Percentiles rank a stretch among this genome's conserved stretches.
These are phyloP conservation scores for Aspergillus ochraceus DNA, from an alignment of 2,329 filamentous ascomycete species.

Conservation along the genomic window DNA sequence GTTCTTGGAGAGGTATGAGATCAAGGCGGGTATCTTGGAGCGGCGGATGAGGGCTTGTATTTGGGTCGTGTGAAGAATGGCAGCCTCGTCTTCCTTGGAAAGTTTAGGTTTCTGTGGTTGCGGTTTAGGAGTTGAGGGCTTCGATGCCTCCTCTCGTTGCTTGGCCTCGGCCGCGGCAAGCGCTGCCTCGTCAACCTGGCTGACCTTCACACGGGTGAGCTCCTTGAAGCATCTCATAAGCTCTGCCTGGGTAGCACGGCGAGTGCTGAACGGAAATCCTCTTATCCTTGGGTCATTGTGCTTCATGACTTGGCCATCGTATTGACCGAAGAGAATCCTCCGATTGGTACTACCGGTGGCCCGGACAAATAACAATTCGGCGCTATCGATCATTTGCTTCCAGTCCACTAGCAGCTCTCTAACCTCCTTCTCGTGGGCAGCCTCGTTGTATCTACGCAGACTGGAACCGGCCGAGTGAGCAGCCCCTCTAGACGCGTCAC, in stretches of 20 bases:
- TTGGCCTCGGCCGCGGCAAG: conserved; percentile 53
- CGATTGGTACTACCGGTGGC: conserved; percentile 86
- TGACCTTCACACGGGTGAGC: conserved; percentile 84
- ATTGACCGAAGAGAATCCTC: conserved; percentile 83
- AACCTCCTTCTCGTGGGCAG: conserved; percentile 84
- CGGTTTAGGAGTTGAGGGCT: conserved; percentile 29
- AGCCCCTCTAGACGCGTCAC: conserved; percentile 88
- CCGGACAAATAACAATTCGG: conserved; percentile 83
- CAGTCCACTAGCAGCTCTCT: conserved; percentile 77
- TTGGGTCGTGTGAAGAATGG: conserved; percentile 81
- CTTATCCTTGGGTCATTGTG: conserved; percentile 77
- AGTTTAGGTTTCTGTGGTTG: conserved; percentile 57
- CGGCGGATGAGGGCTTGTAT: conserved; percentile 84
- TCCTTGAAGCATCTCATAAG: conserved; percentile 94
- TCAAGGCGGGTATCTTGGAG: conserved; percentile 81
- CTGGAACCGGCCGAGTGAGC: conserved; percentile 92
- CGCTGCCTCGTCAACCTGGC: conserved; percentile 69
- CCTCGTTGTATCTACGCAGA: conserved; percentile 90
- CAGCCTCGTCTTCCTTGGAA: conserved; percentile 80
- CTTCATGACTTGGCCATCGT: conserved; percentile 81
- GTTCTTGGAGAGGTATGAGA: conserved; percentile 82
- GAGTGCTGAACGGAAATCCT: conserved; percentile 89
- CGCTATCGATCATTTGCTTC: conserved; percentile 79
- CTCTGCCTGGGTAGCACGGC: conserved; percentile 88
- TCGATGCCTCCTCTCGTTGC: conserved; percentile 41